Evolutionary conservation across 352 stramenopile genomes (phyloP).

Genomic region (Peronosclerospora sorghi): DNA sequence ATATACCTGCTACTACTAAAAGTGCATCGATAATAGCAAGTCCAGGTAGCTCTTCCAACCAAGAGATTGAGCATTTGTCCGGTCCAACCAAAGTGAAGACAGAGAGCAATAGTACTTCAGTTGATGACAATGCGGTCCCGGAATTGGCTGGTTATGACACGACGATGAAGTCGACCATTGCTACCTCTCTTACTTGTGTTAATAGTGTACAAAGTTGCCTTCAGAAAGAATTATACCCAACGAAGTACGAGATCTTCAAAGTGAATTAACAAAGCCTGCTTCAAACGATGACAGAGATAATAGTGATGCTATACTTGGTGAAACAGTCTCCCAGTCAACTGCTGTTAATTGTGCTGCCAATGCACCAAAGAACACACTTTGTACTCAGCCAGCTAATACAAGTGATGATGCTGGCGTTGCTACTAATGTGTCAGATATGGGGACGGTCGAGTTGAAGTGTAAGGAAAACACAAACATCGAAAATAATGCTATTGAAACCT

Average conservation of each 20-base stretch:
- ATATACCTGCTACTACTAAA: conserved; percentile 1
- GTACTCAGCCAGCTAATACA: too few species aligned
- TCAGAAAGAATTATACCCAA: not conserved
- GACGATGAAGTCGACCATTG: conserved; percentile 6
- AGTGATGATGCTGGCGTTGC: conserved; percentile 4
- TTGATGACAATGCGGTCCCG: not conserved
- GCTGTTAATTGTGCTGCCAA: not conserved
- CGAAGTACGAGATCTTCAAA: not conserved
- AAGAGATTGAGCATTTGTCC: too few species aligned
- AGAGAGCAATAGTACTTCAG: too few species aligned
- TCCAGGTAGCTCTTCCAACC: too few species aligned
- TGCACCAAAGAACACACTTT: not conserved
- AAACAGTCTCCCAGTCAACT: not conserved
- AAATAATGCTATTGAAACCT: not conserved
- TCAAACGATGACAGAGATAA: not conserved
- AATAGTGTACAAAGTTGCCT: not conserved
- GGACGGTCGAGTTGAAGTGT: conserved; percentile 23
- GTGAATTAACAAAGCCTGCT: not conserved
- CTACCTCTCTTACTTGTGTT: conserved; percentile 4
- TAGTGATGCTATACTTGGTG: not conserved
- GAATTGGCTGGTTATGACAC: not conserved
- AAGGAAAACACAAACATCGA: conserved; percentile 5
- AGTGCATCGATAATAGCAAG: not conserved
- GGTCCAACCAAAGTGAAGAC: too few species aligned
- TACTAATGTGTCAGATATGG: conserved; percentile 21